Conservation (phyloP, 2,329 filamentous ascomycete species). For the Chalaropsis thielavioides region DNA sequence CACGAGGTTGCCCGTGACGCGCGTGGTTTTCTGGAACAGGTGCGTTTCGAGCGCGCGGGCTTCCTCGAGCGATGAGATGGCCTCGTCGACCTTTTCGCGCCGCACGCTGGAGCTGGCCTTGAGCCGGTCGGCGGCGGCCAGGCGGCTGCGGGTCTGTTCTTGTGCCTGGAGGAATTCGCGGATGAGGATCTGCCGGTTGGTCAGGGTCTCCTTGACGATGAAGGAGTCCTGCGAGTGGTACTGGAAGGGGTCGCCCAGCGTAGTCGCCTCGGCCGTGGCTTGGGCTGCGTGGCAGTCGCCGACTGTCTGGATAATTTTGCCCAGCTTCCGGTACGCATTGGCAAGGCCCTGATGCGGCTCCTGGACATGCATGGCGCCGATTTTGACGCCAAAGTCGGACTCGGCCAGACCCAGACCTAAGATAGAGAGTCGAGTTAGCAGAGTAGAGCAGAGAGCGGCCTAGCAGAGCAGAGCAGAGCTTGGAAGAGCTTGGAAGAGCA, state of each 20-base stretch:
- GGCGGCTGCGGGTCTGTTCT: conserved; percentile 65
- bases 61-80: conserved; percentile 80
- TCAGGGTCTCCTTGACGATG: conserved; percentile 95
- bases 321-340: conserved; percentile 87
- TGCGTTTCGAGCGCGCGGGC: conserved; percentile 69
- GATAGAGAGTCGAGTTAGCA: conserved; percentile 21
- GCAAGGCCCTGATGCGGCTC: conserved; percentile 79
- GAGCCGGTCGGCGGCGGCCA: conserved; percentile 74
- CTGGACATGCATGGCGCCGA: conserved; percentile 73
- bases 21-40: conserved; percentile 69
- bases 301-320: conserved; percentile 81
- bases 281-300: conserved; percentile 94
- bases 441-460: too few species aligned
- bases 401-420: conserved; percentile 83
- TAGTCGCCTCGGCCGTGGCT: conserved; percentile 90
- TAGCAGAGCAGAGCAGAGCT: too few species aligned
- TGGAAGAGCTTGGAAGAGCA: too few species aligned
- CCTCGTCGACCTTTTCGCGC: conserved; percentile 92
- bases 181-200: conserved; percentile 90
- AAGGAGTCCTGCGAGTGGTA: conserved; percentile 94
- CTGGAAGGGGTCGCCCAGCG: conserved; percentile 79
- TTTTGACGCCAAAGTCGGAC: conserved; percentile 82
- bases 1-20: conserved; percentile 78
- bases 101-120: conserved; percentile 77
- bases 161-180: conserved; percentile 88